Evolutionary conservation across 257 asterid genomes (phyloP).

Genomic region (Nicotiana sylvestris): DNA sequence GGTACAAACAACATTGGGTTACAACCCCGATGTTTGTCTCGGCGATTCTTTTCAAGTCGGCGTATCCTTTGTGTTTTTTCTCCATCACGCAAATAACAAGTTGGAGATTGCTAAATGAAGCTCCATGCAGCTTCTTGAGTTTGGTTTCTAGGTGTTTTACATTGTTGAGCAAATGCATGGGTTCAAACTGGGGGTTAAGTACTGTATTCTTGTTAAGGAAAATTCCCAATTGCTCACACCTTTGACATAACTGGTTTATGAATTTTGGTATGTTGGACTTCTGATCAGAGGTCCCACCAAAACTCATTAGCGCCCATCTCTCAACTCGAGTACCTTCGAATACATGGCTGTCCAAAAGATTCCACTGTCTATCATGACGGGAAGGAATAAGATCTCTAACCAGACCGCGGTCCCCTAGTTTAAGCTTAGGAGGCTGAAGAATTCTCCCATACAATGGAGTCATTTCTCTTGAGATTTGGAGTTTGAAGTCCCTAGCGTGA

Average conservation of each 20-base stretch:
- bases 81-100: constrained; percentile 95
- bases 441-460: constrained; percentile 70
- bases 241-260: constrained; percentile 65
- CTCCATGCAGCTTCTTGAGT: constrained; percentile 56
- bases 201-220: constrained; percentile 52
- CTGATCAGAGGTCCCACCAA: constrained; percentile 77
- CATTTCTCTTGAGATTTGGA: constrained; percentile 69
- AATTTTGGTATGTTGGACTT: constrained; percentile 58
- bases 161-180: constrained; percentile 76
- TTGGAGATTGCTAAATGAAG: constrained; percentile 62
- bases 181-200: constrained; percentile 65
- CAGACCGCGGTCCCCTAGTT: constrained; percentile 79
- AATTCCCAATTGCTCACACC: constrained; percentile 80
- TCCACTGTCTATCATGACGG: constrained; percentile 91
- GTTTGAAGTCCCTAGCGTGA: constrained; percentile 68
- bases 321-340: constrained; percentile 70
- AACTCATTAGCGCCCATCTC: constrained; percentile 80
- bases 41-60: constrained; percentile 80
- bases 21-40: constrained; percentile 79
- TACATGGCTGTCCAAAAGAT: constrained; percentile 86
- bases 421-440: constrained; percentile 91
- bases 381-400: constrained; percentile 70
- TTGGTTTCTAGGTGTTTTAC: constrained; percentile 65
- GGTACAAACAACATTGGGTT: constrained; percentile 84
- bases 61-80: constrained; percentile 91